A percentile compares a stretch with the other conserved stretches of the same genome.
These are phyloP conservation scores for Alnus rubra DNA, from an alignment of 306 rosid genomes.

Conservation along the genomic window DNA sequence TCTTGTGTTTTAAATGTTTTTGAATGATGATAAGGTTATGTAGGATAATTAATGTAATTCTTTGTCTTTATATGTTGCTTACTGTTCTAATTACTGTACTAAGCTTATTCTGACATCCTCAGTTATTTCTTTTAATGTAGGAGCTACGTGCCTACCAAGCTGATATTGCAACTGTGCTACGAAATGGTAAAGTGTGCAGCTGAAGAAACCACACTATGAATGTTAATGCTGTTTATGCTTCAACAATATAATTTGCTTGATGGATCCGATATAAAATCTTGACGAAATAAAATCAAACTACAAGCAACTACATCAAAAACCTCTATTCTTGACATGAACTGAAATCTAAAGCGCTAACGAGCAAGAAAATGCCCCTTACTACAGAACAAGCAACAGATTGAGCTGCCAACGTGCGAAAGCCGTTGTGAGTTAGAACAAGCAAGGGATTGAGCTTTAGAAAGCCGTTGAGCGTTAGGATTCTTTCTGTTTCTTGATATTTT, in stretches of 20 bases:
- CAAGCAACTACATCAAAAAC: too few relatives aligned
- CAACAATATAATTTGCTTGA: conserved; percentile 19
- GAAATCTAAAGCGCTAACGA: too few relatives aligned
- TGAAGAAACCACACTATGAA: conserved; percentile 17
- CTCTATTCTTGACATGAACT: too few relatives aligned
- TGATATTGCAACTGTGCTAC: conserved; percentile 84
- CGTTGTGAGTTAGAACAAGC: too few relatives aligned
- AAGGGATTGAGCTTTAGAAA: too few relatives aligned
- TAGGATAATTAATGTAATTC: not conserved
- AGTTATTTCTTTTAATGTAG: conserved; percentile 41
- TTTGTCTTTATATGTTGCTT: not conserved
- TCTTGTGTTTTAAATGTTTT: not conserved
- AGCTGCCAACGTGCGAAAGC: too few relatives aligned
- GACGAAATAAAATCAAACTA: too few relatives aligned
- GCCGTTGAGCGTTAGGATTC: not conserved
- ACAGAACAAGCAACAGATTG: too few relatives aligned
- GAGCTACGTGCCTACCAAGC: conserved; percentile 99
- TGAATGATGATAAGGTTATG: not conserved
- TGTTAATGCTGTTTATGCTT: conserved; percentile 12
- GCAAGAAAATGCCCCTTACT: too few relatives aligned
- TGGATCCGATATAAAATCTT: conserved; percentile 2
- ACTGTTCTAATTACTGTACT: not conserved
- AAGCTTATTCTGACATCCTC: conserved; percentile 22
- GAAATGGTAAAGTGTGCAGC: conserved; percentile 65
- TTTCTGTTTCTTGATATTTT: not conserved